These are phyloP conservation scores for Nothophoma quercina DNA, from an alignment of 2,329 filamentous ascomycete genomes.

Conservation along the genomic window DNA sequence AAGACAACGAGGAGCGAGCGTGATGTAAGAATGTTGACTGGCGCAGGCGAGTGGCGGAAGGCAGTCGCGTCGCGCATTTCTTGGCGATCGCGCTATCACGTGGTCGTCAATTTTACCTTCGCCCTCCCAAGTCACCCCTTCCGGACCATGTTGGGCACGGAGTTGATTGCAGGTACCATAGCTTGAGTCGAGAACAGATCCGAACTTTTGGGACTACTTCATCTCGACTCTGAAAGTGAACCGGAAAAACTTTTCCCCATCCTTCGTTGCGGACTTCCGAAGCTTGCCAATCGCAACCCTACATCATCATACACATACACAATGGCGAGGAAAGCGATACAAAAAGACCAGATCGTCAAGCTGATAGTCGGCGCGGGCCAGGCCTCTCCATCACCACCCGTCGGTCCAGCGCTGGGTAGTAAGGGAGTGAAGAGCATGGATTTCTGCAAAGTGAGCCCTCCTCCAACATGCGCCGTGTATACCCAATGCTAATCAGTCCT, in stretches of 20 bases:
- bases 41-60: conserved; percentile 12
- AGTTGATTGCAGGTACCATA: no score
- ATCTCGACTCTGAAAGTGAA: not conserved
- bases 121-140: not conserved
- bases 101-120: not conserved
- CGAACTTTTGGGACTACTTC: no score
- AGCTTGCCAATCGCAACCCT: conserved; percentile 1
- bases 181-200: no score
- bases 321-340: conserved; percentile 49
- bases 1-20: not conserved
- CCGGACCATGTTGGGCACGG: not conserved
- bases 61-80: conserved; percentile 14
- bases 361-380: conserved; percentile 96
- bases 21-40: conserved; percentile 10
- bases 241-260: conserved; percentile 10
- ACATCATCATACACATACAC: conserved; percentile 12
- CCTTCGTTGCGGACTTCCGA: conserved; percentile 19
- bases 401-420: conserved; percentile 93
- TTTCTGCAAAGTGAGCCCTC: conserved; percentile 84
- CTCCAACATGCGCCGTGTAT: not conserved
- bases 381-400: conserved; percentile 91
- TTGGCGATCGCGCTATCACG: conserved; percentile 14
- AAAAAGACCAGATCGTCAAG: conserved; percentile 74
- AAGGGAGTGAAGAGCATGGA: conserved; percentile 99
- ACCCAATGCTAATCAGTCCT: no score